These are phyloP conservation scores for Verticillium albo-atrum DNA, from an alignment of 2,329 filamentous ascomycete genomes.

Conservation along the genomic window DNA sequence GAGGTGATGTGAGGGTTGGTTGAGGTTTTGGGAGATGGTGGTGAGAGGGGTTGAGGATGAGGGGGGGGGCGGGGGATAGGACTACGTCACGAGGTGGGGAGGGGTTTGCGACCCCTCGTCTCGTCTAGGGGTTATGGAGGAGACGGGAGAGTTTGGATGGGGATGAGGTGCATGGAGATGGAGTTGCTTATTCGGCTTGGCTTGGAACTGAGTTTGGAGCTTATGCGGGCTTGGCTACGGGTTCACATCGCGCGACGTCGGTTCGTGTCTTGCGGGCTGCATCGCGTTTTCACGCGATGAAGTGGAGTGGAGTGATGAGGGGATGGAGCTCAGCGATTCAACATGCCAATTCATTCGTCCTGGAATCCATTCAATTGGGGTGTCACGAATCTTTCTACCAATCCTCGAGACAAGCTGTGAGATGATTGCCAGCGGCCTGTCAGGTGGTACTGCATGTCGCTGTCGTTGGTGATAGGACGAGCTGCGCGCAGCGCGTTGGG, in stretches of 20 bases:
- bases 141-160: background rate
- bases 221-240: background rate
- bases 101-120: background rate
- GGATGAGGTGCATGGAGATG: background rate
- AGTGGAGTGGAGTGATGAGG: background rate
- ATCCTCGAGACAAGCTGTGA: too few relatives aligned
- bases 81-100: background rate
- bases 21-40: background rate
- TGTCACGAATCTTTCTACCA: background rate
- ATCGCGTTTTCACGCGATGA: background rate
- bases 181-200: background rate
- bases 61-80: too few relatives aligned
- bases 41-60: background rate
- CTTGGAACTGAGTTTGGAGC: background rate
- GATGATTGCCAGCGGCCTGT: too few relatives aligned
- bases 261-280: background rate
- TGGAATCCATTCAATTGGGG: background rate
- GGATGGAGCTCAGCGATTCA: background rate
- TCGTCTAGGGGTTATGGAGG: too few relatives aligned
- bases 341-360: background rate
- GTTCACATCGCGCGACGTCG: background rate
- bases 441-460: background rate
- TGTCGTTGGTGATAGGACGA: background rate
- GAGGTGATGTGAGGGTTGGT: background rate
- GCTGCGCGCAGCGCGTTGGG: too few relatives aligned